Evolutionary conservation across 2,329 filamentous ascomycete genomes (phyloP).

Genomic region (Piedraia hortae): DNA sequence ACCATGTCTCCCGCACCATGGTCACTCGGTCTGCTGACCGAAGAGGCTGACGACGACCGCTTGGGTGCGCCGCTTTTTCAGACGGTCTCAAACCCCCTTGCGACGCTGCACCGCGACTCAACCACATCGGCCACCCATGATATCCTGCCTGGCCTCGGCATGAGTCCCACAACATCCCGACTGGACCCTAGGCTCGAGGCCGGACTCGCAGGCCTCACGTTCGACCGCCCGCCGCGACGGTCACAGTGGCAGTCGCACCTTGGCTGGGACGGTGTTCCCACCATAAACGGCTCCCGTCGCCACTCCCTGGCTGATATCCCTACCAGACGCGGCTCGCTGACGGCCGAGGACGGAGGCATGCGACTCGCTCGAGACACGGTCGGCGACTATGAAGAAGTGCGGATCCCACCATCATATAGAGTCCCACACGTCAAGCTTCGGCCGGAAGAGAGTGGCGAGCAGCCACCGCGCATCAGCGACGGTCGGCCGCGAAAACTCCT

Average conservation of each 20-base stretch:
- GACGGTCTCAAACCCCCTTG: conserved; percentile 1
- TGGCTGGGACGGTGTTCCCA: conserved; percentile 33
- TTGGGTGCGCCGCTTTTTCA: too few relatives aligned
- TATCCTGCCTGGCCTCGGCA: conserved; percentile 2
- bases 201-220: conserved; percentile 7
- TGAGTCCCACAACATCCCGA: conserved; percentile 1
- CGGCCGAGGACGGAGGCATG: conserved; percentile 3
- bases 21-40: too few relatives aligned
- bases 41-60: too few relatives aligned
- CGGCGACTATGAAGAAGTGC: conserved; percentile 2
- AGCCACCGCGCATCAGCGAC: background rate
- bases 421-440: conserved; percentile 7
- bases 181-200: conserved; percentile 6
- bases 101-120: too few relatives aligned
- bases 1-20: too few relatives aligned
- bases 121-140: too few relatives aligned
- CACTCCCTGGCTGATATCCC: conserved; percentile 40
- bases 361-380: too few relatives aligned
- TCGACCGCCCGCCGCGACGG: conserved; percentile 9
- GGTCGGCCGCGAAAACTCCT: conserved; percentile 25
- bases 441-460: conserved; percentile 2
- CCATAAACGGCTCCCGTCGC: conserved; percentile 44
- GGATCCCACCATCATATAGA: conserved; percentile 9
- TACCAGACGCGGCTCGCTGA: conserved; percentile 13
- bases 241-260: conserved; percentile 41